phyloP scores from a whole-genome alignment of 2,329 filamentous ascomycete genomes.

The Neofusicoccum laricinum region DNA sequence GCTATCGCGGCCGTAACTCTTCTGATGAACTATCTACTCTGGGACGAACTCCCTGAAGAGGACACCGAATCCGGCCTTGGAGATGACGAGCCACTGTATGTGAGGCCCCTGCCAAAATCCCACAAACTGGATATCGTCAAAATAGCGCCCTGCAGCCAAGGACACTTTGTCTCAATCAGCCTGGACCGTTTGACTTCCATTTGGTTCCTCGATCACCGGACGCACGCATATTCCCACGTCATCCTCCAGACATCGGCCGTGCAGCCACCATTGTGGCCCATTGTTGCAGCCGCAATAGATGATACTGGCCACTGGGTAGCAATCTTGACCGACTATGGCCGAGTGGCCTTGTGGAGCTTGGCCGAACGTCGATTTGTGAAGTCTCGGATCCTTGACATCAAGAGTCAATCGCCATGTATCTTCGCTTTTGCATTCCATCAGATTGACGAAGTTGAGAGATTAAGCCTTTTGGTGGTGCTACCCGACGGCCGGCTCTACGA shows the following conservation, averaged over 20 bases:
- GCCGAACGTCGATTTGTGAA: conserved; percentile 55
- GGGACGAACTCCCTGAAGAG: conserved; percentile 54
- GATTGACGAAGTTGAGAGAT: conserved; percentile 26
- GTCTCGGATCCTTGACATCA: conserved; percentile 54
- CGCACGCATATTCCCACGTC: conserved; percentile 28
- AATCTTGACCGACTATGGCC: conserved; percentile 57
- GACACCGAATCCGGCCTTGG: conserved; percentile 45
- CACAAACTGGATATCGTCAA: conserved; percentile 69
- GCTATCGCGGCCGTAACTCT: conserved; percentile 64
- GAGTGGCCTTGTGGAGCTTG: conserved; percentile 64
- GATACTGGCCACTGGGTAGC: conserved; percentile 64
- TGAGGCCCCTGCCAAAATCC: conserved; percentile 60
- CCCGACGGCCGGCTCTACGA: conserved; percentile 64
- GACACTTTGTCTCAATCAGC: conserved; percentile 66
- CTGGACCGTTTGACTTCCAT: conserved; percentile 67
- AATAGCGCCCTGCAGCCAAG: conserved; percentile 60
- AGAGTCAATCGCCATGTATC: conserved; percentile 58
- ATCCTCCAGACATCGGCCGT: conserved; percentile 31
- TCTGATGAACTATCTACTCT: conserved; percentile 71
- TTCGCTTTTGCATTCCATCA: conserved; percentile 59
- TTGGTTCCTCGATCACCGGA: conserved; percentile 46
- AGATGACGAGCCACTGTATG: conserved; percentile 53
- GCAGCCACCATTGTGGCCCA: conserved; percentile 39
- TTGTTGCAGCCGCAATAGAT: conserved; percentile 64
- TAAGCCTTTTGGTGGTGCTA: conserved; percentile 58